A percentile compares a stretch with the other conserved stretches of the same genome.
phyloP scores from a whole-genome alignment of 441 rosid genomes.

The Gossypium schwendimanii region DNA sequence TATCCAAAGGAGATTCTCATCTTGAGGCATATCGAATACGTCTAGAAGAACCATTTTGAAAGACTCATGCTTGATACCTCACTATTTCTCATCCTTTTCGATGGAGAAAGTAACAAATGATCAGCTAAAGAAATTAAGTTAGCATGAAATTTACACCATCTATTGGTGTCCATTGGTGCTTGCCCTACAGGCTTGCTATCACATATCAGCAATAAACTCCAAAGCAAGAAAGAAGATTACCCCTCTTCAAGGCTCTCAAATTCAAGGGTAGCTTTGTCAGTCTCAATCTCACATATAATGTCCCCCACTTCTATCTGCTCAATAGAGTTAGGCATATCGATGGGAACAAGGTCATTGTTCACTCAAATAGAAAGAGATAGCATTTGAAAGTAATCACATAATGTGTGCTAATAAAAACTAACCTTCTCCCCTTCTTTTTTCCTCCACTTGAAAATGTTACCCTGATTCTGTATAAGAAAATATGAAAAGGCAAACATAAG shows the following conservation, averaged over 20 bases:
- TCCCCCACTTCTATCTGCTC: constrained; percentile 94
- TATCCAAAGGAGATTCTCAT: neutral
- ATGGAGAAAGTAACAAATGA: neutral
- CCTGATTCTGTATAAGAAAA: constrained; percentile 63
- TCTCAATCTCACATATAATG: constrained; percentile 93
- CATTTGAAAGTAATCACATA: neutral
- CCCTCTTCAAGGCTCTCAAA: constrained; percentile 96
- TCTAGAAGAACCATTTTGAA: neutral
- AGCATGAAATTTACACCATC: neutral
- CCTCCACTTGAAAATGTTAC: constrained; percentile 79
- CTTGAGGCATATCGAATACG: neutral
- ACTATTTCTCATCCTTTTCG: neutral
- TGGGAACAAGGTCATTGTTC: constrained; percentile 12
- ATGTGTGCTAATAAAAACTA: constrained; percentile 12
- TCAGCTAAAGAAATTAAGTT: neutral
- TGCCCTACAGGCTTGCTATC: neutral
- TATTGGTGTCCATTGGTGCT: neutral
- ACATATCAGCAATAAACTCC: constrained; percentile 1
- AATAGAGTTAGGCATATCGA: constrained; percentile 15
- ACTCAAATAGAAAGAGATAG: constrained; percentile 7
- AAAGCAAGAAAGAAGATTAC: constrained; percentile 35
- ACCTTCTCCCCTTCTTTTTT: constrained; percentile 99
- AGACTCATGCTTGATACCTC: neutral
- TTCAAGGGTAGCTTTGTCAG: constrained; percentile 97
- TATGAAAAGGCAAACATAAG: constrained; percentile 19